Conservation (phyloP, 1,284 basidiomycete species). For the Mycosarcoma mackinlayi region DNA sequence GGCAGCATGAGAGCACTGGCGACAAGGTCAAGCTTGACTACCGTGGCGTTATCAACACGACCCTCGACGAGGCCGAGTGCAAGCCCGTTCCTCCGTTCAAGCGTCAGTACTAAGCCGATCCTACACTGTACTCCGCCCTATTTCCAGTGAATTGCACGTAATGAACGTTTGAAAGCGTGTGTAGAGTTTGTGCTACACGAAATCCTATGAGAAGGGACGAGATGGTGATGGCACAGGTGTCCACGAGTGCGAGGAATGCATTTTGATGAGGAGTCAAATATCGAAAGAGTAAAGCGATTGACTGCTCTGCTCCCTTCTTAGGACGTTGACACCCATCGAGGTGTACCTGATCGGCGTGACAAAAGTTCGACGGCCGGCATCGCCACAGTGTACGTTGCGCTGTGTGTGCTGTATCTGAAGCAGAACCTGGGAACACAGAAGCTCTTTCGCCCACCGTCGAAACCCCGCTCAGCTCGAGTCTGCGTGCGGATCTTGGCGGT, state of each 20-base stretch:
- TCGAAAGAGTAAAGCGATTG: not conserved
- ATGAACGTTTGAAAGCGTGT: too few relatives aligned
- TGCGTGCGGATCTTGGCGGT: too few relatives aligned
- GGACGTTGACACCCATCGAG: too few relatives aligned
- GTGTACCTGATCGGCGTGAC: not conserved
- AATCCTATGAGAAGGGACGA: conserved; percentile 1
- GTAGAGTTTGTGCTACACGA: conserved; percentile 1
- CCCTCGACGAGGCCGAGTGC: conserved; percentile 96
- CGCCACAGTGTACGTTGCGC: too few relatives aligned
- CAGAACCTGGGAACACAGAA: too few relatives aligned
- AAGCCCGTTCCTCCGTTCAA: conserved; percentile 71
- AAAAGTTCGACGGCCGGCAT: not conserved
- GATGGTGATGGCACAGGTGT: conserved; percentile 10
- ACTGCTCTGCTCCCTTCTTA: conserved; percentile 4
- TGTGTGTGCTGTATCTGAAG: too few relatives aligned
- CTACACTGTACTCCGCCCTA: too few relatives aligned
- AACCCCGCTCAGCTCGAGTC: too few relatives aligned
- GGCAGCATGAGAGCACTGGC: conserved; percentile 51
- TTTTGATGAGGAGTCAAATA: not conserved
- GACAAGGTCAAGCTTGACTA: conserved; percentile 91
- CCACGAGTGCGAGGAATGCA: conserved; percentile 5
- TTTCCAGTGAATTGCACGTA: too few relatives aligned
- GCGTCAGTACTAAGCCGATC: conserved; percentile 57
- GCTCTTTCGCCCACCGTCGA: too few relatives aligned
- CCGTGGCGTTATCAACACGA: conserved; percentile 83